Evolutionary conservation across 2,329 filamentous ascomycete genomes (phyloP), one percentile per base, ranked within the genome.

Genomic region (Xylaria sp.): DNA sequence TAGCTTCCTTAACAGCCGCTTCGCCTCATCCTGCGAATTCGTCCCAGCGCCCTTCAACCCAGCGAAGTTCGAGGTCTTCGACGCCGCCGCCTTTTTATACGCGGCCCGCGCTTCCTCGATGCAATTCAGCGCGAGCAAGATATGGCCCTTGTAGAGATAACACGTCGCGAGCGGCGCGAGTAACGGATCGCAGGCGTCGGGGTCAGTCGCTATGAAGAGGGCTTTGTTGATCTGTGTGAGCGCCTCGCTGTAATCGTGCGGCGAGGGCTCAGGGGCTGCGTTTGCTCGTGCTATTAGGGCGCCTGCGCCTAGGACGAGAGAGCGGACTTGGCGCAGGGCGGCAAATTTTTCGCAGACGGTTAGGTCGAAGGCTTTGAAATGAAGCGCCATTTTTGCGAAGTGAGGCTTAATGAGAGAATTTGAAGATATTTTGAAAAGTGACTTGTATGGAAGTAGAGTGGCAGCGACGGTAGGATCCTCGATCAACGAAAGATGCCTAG

Each of bases 141-240:
- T 60, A 10, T 75, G 71, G 1, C 76, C 76, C 10, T 70, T 66
- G 28, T 73, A 72, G 0, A 75, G 56, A 41, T 75, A 68, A 48
- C 74, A 75, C 23, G 63, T 71, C 2, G 74, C 71, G 10, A 77
- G 68, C n/a, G 74, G 73, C 12, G 74, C 63, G 9, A 66, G 66
- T 2, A 72, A 57, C 8, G 50, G 66, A 54, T 76, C 74, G 60
- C 75, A 75, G 9, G 70, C 74, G 15, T 72, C 74, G 1, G 59
- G 23, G 39, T 76, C 75, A 1, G 28, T 62, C 5, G 74, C 74
- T 4, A 76, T 52, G 8, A 61, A 8, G 2, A 76, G 15, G 0
- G 75, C 75, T 4, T 73, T 51, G 32, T 71, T 34, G 13, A 75
- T 48, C 0, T 61, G 55, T 25, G 34, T 5, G 3, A 62, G 50